A percentile compares a stretch with the other conserved stretches of the same genome.
Evolutionary conservation across 75 land plant species (phyloP).

Genomic region (Cryptomeria japonica): DNA sequence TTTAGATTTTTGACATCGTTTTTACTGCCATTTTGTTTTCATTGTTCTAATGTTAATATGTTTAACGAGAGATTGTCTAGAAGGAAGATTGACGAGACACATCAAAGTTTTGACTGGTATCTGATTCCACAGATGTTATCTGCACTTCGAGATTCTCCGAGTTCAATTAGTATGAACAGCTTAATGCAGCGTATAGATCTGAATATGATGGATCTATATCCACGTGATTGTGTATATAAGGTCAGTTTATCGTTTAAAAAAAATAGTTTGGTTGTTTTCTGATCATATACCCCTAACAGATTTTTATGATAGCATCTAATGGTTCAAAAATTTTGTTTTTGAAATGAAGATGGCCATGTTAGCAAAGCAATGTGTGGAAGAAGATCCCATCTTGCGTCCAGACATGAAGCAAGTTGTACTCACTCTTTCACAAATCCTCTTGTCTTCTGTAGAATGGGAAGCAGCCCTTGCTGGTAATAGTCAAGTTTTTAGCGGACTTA

Average conservation of each 20-base stretch:
- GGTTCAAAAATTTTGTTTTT: not conserved
- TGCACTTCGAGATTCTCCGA: conserved; percentile 54
- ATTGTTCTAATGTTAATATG: not conserved
- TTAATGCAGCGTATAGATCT: conserved; percentile 67
- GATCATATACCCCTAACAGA: not conserved
- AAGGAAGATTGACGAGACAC: not conserved
- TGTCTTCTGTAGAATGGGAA: conserved; percentile 90
- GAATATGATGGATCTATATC: conserved; percentile 65
- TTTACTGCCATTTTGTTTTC: not conserved
- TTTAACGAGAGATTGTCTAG: not conserved
- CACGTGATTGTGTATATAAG: conserved; percentile 75
- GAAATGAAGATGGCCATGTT: conserved; percentile 63
- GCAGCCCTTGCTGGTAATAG: conserved; percentile 85
- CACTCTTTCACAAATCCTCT: conserved; percentile 67
- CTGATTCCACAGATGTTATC: conserved; percentile 57
- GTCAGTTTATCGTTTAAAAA: conserved; percentile 19
- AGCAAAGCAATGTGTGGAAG: conserved; percentile 84
- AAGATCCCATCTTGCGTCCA: conserved; percentile 79
- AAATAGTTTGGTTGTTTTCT: conserved; percentile 1
- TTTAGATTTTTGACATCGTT: not conserved
- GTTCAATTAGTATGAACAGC: conserved; percentile 52
- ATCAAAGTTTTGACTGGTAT: conserved; percentile 7
- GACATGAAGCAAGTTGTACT: conserved; percentile 85
- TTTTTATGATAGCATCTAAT: conserved; percentile 7
- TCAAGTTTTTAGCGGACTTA: conserved; percentile 86